phyloP scores from a whole-genome alignment of 352 stramenopile species.

The Globisporangium spiculum region DNA sequence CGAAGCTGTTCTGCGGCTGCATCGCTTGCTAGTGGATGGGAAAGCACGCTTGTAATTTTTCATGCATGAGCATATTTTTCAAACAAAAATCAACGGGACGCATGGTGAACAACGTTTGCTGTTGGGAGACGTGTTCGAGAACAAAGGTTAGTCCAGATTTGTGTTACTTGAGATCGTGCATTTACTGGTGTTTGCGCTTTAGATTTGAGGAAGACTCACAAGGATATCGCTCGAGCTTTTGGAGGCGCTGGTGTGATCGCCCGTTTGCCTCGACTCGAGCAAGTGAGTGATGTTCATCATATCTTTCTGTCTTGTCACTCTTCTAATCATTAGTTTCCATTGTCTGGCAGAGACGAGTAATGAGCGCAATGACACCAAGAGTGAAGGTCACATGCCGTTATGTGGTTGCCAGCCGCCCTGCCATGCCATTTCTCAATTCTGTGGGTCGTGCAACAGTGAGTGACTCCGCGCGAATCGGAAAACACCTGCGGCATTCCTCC shows the following conservation, averaged over 20 bases:
- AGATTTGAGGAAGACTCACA: not conserved
- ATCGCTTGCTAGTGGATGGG: conserved; percentile 51
- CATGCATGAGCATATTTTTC: conserved; percentile 1
- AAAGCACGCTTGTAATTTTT: not conserved
- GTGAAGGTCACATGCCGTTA: not conserved
- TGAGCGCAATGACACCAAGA: not conserved
- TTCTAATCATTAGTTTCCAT: not conserved
- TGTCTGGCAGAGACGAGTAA: not conserved
- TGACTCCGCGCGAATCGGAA: not conserved
- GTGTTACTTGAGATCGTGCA: not conserved
- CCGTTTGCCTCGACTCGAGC: not conserved
- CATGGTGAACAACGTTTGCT: not conserved
- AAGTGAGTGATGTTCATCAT: not conserved
- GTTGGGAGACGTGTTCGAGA: not conserved
- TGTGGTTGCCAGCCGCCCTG: not conserved
- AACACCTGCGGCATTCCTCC: not conserved
- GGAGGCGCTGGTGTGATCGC: not conserved
- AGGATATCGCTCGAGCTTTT: not conserved
- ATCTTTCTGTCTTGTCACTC: not conserved
- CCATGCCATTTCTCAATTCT: not conserved
- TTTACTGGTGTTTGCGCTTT: not conserved
- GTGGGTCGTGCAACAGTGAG: not conserved
- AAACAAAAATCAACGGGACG: not conserved
- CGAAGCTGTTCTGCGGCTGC: conserved; percentile 70
- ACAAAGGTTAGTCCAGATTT: not conserved